Conservation (phyloP, 768 basidiomycete genomes). For the Pulveroboletus sp. region DNA sequence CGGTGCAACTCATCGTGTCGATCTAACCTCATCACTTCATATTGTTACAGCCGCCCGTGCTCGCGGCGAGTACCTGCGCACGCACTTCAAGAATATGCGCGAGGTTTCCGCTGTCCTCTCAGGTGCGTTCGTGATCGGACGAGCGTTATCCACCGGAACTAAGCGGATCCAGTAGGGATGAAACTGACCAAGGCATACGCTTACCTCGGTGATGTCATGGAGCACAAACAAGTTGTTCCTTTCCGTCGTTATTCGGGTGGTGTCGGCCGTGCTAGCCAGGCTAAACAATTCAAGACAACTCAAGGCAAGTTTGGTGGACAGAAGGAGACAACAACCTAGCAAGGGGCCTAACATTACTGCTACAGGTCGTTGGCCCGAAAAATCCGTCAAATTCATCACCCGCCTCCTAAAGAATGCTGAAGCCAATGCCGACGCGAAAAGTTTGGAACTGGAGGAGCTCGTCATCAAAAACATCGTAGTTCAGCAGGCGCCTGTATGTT, state of each 20-base stretch:
- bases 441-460: constrained; percentile 88
- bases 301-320: constrained; percentile 61
- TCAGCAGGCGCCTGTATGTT: constrained; percentile 92
- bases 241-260: constrained; percentile 95
- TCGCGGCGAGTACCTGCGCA: constrained; percentile 95
- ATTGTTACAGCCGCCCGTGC: constrained; percentile 71
- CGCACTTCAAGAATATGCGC: constrained; percentile 99
- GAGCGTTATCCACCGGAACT: neutral
- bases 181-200: constrained; percentile 92
- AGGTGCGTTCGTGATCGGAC: constrained; percentile 46
- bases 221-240: constrained; percentile 96
- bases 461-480: constrained; percentile 96
- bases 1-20: neutral
- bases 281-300: constrained; percentile 93
- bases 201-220: constrained; percentile 90
- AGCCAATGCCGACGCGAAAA: constrained; percentile 98
- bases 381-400: constrained; percentile 93
- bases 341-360: neutral
- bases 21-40: constrained; percentile 8
- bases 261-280: constrained; percentile 91
- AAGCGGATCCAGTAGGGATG: constrained; percentile 53
- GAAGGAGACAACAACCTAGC: neutral
- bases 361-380: constrained; percentile 99
- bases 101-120: constrained; percentile 94
- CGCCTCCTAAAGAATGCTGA: constrained; percentile 98